Conservation (phyloP, 1,284 basidiomycete genomes). For the Austropuccinia psidii region DNA sequence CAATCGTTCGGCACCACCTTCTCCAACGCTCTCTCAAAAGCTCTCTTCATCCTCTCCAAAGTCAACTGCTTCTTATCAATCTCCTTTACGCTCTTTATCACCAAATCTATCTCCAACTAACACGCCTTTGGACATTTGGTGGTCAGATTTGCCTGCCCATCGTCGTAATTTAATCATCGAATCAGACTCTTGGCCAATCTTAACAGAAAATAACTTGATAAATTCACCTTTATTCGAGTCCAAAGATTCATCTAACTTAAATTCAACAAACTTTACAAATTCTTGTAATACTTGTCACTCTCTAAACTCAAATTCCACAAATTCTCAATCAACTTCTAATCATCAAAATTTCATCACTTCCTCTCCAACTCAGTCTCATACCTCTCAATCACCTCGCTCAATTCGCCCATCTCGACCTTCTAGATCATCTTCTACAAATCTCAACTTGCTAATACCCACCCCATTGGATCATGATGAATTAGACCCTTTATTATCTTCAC, state of each 20-base stretch:
- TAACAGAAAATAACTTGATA: too few relatives aligned
- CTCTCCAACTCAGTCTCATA: not conserved
- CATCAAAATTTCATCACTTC: not conserved
- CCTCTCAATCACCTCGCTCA: not conserved
- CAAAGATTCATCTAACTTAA: not conserved
- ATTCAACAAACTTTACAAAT: not conserved
- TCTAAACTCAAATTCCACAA: not conserved
- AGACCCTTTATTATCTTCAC: not conserved
- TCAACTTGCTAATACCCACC: not conserved
- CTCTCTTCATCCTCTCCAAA: too few relatives aligned
- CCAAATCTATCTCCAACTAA: too few relatives aligned
- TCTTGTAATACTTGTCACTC: not conserved
- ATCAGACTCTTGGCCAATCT: constrained; percentile 2
- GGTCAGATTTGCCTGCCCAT: constrained; percentile 3
- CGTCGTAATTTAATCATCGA: constrained; percentile 1
- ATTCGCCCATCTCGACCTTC: not conserved
- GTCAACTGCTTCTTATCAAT: too few relatives aligned
- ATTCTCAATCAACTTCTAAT: not conserved
- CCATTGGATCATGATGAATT: constrained; percentile 1
- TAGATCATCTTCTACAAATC: not conserved
- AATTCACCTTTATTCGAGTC: too few relatives aligned
- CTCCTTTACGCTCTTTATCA: too few relatives aligned
- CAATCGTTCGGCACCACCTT: too few relatives aligned
- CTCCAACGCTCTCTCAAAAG: too few relatives aligned
- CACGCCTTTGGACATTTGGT: not conserved